These are phyloP conservation scores for Cladosporium cucumerinum DNA, from an alignment of 2,329 filamentous ascomycete genomes.

Conservation along the genomic window DNA sequence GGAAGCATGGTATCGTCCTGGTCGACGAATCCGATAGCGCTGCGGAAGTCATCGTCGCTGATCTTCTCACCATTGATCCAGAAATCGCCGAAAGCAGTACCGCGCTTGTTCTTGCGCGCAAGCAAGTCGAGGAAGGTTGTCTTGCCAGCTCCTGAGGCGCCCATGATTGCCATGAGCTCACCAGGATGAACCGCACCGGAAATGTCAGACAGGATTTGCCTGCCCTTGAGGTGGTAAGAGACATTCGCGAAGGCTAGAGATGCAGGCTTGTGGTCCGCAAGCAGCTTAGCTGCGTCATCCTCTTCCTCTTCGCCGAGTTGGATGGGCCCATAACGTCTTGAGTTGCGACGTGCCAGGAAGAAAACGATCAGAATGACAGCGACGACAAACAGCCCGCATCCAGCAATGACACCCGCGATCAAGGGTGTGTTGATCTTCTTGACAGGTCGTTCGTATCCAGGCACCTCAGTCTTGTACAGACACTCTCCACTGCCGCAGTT, in stretches of 20 bases:
- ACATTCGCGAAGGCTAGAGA: conserved; percentile 86
- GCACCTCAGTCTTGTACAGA: conserved; percentile 86
- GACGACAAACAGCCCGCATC: conserved; percentile 81
- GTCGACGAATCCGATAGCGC: conserved; percentile 92
- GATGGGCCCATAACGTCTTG: conserved; percentile 65
- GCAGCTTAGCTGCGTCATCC: conserved; percentile 79
- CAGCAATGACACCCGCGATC: conserved; percentile 89
- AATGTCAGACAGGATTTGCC: conserved; percentile 75
- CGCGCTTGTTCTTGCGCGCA: conserved; percentile 94
- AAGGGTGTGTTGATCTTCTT: conserved; percentile 96
- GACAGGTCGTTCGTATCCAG: conserved; percentile 81
- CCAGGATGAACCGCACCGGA: conserved; percentile 87
- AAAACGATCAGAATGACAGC: conserved; percentile 77
- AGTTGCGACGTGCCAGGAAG: conserved; percentile 77
- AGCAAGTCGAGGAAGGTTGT: conserved; percentile 96
- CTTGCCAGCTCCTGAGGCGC: conserved; percentile 93
- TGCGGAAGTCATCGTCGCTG: conserved; percentile 78
- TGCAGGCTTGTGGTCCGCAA: conserved; percentile 88
- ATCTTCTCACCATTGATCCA: conserved; percentile 93
- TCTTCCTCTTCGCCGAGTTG: conserved; percentile 77
- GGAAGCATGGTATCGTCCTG: conserved; percentile 97
- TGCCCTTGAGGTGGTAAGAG: conserved; percentile 81
- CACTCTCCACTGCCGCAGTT: conserved; percentile 86
- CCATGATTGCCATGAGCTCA: conserved; percentile 97
- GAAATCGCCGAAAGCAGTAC: conserved; percentile 72